Conservation (phyloP, 495 filamentous ascomycete species). For the Tuber microsphaerosporum region DNA sequence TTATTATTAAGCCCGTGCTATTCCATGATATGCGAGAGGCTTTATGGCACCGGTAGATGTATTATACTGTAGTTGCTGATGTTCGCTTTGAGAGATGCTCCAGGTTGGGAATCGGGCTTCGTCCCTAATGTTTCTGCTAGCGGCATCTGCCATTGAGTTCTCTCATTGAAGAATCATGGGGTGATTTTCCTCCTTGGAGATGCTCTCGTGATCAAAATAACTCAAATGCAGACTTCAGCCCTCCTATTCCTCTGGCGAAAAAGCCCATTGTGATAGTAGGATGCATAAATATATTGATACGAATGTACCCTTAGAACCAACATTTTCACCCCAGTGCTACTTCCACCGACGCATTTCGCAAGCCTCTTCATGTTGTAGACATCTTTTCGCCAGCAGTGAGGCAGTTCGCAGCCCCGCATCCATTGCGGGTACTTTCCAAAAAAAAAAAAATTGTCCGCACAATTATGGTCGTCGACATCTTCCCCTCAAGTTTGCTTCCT, state of each 20-base stretch:
- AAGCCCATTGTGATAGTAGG: background rate
- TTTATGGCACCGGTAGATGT: background rate
- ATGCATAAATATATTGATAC: background rate
- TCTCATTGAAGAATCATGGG: background rate
- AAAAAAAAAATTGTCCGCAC: background rate
- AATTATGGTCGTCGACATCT: background rate
- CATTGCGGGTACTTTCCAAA: background rate
- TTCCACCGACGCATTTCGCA: background rate
- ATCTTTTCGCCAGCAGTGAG: background rate
- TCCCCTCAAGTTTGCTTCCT: background rate
- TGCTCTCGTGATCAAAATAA: background rate
- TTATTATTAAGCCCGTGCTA: background rate
- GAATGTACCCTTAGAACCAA: background rate
- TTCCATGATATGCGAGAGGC: background rate
- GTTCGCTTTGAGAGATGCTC: background rate
- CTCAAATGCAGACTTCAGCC: background rate
- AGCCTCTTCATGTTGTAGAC: background rate
- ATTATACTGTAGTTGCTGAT: background rate
- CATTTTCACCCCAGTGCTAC: background rate
- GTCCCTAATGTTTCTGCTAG: background rate
- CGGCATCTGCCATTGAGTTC: background rate
- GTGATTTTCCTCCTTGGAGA: background rate
- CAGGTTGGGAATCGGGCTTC: background rate
- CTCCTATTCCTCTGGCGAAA: background rate
- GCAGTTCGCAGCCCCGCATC: background rate